These are phyloP conservation scores for Torulaspora maleeae DNA, from an alignment of 805 yeast species.

Conservation along the genomic window DNA sequence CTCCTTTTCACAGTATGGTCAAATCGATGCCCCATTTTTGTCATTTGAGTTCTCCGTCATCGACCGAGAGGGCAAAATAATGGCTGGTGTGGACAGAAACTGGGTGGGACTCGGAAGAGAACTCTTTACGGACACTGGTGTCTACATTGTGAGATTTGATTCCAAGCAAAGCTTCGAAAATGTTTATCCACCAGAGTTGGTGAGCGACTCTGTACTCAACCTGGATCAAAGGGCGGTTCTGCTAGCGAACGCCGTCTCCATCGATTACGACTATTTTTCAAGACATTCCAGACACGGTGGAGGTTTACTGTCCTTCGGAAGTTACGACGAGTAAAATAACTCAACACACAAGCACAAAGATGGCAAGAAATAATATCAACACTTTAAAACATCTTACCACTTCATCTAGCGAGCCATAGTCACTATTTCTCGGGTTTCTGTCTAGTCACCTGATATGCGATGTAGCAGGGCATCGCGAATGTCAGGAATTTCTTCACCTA, in stretches of 20 bases:
- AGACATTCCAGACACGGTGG: conserved; percentile 70
- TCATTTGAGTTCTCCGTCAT: conserved; percentile 80
- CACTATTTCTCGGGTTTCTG: neutral
- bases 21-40: conserved; percentile 79
- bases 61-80: conserved; percentile 52
- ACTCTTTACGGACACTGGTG: conserved; percentile 90
- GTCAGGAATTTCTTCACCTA: neutral
- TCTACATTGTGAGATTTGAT: conserved; percentile 81
- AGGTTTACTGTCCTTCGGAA: conserved; percentile 31
- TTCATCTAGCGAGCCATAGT: neutral
- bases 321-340: conserved; percentile 22
- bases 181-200: conserved; percentile 42
- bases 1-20: conserved; percentile 71
- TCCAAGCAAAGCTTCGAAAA: conserved; percentile 57
- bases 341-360: neutral
- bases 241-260: conserved; percentile 82
- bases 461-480: neutral
- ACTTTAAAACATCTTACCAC: neutral
- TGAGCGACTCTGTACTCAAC: conserved; percentile 44
- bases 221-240: conserved; percentile 82
- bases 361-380: neutral
- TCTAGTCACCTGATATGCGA: neutral
- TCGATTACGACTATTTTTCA: conserved; percentile 96
- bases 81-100: conserved; percentile 81
- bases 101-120: conserved; percentile 96